Evolutionary conservation across 1,284 basidiomycete species (phyloP), one percentile per base, ranked within the genome.

Genomic region (Puccinia brachypodii): DNA sequence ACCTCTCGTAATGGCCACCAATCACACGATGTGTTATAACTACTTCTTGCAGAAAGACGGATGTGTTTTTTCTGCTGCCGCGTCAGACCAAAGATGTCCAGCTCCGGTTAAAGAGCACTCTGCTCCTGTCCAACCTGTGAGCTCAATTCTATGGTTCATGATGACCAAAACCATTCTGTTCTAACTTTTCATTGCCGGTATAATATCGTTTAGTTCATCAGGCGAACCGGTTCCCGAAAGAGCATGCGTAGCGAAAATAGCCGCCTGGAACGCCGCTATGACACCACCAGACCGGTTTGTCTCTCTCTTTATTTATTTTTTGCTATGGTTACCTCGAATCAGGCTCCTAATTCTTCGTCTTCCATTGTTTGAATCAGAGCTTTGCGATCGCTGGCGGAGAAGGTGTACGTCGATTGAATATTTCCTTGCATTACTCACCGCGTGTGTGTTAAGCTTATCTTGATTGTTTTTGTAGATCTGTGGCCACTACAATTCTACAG

Each of bases 11-110:
- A 44, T 64, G 42, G 76, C 76, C 33, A 79, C 76, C 2, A 38
- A 69, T 9, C 76, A 79, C 19, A 71, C 76, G 2, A 42, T 36
- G 14, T 79, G 76, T 33, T 79, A 38, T 38, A 79, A 79, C 31
- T 71, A 71, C 50, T 79, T 79, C 53, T 22, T 79, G 64, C 6
- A 79, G 38, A 79, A 79, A 44, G 76, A 79, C n/a, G 25, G 36
- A 31, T 79, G 76, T 33, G 76, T 79, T 2, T 58, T 38, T 25
- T 40, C 44, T 22, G 31, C 76, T 36, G 76, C 76, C 28, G 44
- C 31, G 13, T 19, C 50, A 3, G 40, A 56, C 7, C 36, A 28
- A n/a, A 31, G 76, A 19, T 79, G 76, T n/a, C 19, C 31, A 53
- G 50, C 76, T 25, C 31, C 60, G 22, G 22, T 42, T n/a, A 68